Base-by-base conservation (phyloP, 768 basidiomycete genomes). In the Neoboletus subvelutipes region DNA sequence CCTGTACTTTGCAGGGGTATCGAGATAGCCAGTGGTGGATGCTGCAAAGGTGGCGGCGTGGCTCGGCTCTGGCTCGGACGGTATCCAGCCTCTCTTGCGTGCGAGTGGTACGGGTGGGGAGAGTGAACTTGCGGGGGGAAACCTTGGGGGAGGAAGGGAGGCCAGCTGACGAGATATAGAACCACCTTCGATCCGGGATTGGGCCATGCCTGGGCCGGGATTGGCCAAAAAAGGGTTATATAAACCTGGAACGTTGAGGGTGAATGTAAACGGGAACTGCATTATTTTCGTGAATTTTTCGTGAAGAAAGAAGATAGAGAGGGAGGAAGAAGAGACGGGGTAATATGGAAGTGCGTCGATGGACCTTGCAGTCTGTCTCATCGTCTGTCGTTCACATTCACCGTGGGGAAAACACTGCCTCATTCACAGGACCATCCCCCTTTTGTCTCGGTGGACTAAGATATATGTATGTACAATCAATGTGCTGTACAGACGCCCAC, bases 181-280 rank as follows among this genome's bases (percentile, higher is more conserved):
- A 59, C 45, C 65, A 65, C 63, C 68, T 61, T 65, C 50, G 18
- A 56, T 64, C 63, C 69, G 72, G 68, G 67, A 52, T 51, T 50
- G 63, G 34, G 58, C 13, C 33, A 51, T 31, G 8, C n/a, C 36
- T 60, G 59, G 58, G 49, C 67, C 62, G 60, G 64, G 55, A 26
- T 47, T 60, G 54, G 54, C 60, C 63, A 77, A 66, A 71, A 90
- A 90, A 10, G 88, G 88, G 64, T 89, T 90, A 26, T 77, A 70
- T 51, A 88, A 65, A 7, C 86, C 87, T 5, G 88, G 85, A 13
- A 87, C 82, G 36, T 78, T 68, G 57, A 90, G 77, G 17, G 70
- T 81, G 76, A 91, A 91, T 50, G 87, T 88, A 67, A 91, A 91
- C 13, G 87, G 81, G 64, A 89, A 90, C 4, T 76, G 69, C 80